These are phyloP conservation scores for Xylariaceae sp. DNA, from an alignment of 2,329 filamentous ascomycete genomes.

Conservation along the genomic window DNA sequence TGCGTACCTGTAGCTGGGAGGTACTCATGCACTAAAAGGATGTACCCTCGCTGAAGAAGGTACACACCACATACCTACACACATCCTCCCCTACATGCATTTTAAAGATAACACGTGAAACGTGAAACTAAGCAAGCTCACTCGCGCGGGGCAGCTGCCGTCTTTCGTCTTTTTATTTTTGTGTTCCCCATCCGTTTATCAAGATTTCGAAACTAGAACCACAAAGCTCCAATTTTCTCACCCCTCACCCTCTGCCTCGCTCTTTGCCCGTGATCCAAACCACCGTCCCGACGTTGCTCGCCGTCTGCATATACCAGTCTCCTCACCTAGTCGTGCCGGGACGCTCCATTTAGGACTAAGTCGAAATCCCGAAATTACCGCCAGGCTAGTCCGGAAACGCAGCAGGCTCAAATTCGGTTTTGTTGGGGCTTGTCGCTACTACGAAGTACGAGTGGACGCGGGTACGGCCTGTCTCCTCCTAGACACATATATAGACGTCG, in stretches of 20 bases:
- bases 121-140: slow-evolving; percentile 3
- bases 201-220: slow-evolving; percentile 7
- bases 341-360: background rate
- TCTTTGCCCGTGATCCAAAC: too few species aligned
- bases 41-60: too few species aligned
- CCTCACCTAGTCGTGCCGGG: too few species aligned
- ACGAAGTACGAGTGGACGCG: too few species aligned
- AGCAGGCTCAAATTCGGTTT: background rate
- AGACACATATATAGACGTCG: background rate
- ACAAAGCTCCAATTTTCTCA: slow-evolving; percentile 21
- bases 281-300: background rate
- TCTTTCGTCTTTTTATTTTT: slow-evolving; percentile 3
- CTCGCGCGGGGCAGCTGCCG: slow-evolving; percentile 12
- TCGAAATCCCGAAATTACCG: background rate
- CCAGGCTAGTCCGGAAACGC: background rate
- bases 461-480: background rate
- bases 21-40: background rate
- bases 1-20: background rate
- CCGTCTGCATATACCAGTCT: background rate
- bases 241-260: slow-evolving; percentile 10
- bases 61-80: background rate
- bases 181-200: slow-evolving; percentile 4
- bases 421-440: background rate
- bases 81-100: background rate
- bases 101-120: slow-evolving; percentile 3